phyloP scores from a whole-genome alignment of 495 filamentous ascomycete genomes.

The Xylaria flabelliformis region DNA sequence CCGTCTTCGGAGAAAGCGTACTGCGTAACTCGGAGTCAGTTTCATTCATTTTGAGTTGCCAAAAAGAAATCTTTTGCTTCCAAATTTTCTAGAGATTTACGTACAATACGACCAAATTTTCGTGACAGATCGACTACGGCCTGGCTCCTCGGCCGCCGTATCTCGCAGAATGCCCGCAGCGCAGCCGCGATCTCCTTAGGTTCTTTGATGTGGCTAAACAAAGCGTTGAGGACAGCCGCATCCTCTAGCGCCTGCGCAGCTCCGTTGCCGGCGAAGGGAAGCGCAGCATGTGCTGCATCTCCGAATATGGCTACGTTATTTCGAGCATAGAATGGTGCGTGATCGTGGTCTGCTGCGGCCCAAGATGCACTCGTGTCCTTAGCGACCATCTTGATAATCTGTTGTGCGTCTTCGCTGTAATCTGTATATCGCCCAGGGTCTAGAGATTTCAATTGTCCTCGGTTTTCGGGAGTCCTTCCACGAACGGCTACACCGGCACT shows the following conservation, averaged over 20 bases:
- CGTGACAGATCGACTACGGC: conserved; percentile 41
- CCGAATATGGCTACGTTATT: conserved; percentile 60
- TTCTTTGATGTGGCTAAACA: conserved; percentile 37
- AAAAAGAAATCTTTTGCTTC: not conserved
- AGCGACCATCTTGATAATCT: conserved; percentile 44
- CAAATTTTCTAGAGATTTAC: not conserved
- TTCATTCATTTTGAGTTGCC: not conserved
- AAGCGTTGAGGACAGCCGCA: conserved; percentile 50
- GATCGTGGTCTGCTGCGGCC: conserved; percentile 55
- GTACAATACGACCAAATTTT: conserved; percentile 38
- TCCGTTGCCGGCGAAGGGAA: conserved; percentile 64
- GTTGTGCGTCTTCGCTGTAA: conserved; percentile 43
- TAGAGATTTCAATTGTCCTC: conserved; percentile 10
- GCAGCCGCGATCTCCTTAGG: conserved; percentile 32
- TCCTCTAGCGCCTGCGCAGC: conserved; percentile 69
- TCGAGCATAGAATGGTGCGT: conserved; percentile 55
- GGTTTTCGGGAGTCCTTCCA: conserved; percentile 26
- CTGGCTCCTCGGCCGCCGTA: conserved; percentile 42
- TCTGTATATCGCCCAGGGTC: conserved; percentile 41
- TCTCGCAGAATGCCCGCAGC: conserved; percentile 38
- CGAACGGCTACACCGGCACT: conserved; percentile 49
- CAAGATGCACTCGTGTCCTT: conserved; percentile 42
- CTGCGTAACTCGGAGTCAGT: not conserved
- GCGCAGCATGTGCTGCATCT: conserved; percentile 65
- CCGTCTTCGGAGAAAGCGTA: conserved; percentile 44